These are phyloP conservation scores for Daldinia caldariorum DNA, from an alignment of 495 filamentous ascomycete species.

Conservation along the genomic window DNA sequence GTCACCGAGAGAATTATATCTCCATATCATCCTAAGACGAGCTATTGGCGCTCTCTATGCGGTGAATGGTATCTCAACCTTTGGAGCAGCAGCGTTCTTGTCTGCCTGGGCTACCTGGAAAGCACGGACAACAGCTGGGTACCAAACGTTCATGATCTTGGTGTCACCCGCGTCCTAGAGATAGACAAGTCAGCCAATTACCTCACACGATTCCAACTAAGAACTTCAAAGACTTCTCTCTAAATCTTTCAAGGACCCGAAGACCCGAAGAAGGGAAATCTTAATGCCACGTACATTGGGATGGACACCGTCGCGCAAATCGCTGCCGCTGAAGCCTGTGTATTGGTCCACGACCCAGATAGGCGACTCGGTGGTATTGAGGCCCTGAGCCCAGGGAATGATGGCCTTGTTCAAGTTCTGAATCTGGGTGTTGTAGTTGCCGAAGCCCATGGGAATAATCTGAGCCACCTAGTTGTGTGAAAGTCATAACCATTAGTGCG, in stretches of 20 bases:
- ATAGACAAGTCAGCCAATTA: not conserved
- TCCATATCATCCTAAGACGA: not conserved
- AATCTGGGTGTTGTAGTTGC: constrained; percentile 52
- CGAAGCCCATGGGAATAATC: constrained; percentile 60
- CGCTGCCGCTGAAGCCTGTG: constrained; percentile 55
- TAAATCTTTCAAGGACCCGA: too few relatives aligned
- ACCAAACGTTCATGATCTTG: constrained; percentile 59
- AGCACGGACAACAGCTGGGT: constrained; percentile 56
- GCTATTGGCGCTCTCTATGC: constrained; percentile 8
- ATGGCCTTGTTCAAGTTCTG: constrained; percentile 60
- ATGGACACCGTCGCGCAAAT: constrained; percentile 61
- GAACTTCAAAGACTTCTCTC: not conserved
- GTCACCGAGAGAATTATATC: not conserved
- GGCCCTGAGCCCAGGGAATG: constrained; percentile 54
- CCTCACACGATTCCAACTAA: not conserved
- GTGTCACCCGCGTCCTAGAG: constrained; percentile 49
- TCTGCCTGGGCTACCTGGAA: constrained; percentile 45
- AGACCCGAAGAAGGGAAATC: too few relatives aligned
- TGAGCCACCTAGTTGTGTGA: constrained; percentile 56
- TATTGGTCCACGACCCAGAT: constrained; percentile 64
- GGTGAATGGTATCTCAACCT: constrained; percentile 37
- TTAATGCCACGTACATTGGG: constrained; percentile 47
- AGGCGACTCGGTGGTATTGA: constrained; percentile 59
- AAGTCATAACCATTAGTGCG: constrained; percentile 1
- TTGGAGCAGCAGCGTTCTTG: constrained; percentile 26